Evolutionary conservation across 139 green algal genomes (phyloP).

Genomic region (Micractinium sp.): DNA sequence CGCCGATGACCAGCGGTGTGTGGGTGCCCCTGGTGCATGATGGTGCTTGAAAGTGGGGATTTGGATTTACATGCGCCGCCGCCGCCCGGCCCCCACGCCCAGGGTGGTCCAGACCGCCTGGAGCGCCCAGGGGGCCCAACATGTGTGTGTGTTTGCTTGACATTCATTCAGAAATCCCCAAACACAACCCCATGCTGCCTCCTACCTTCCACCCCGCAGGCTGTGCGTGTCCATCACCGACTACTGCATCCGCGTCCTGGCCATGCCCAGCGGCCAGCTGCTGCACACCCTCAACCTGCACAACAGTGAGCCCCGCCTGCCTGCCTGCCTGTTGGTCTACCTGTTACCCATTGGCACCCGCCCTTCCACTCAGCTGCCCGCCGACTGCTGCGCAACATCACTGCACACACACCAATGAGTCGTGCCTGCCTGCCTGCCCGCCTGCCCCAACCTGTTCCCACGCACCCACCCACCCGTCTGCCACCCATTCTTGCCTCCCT

Average conservation of each 20-base stretch:
- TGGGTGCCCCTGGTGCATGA: background rate
- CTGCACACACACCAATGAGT: background rate
- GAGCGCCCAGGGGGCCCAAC: too few species aligned
- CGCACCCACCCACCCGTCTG: background rate
- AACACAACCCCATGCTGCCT: too few species aligned
- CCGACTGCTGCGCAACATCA: background rate
- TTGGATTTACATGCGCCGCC: too few species aligned
- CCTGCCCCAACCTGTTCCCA: background rate
- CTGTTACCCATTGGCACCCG: background rate
- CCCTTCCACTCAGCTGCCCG: background rate
- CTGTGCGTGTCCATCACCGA: constrained; percentile 66
- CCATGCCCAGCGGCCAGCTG: constrained; percentile 32
- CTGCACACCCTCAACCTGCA: constrained; percentile 60
- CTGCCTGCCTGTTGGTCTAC: background rate
- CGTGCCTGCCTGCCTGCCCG: background rate
- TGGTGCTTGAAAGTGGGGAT: background rate
- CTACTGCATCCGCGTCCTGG: constrained; percentile 65
- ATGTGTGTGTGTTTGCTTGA: too few species aligned
- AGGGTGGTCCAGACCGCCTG: too few species aligned
- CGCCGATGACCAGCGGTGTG: constrained; percentile 50
- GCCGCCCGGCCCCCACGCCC: too few species aligned
- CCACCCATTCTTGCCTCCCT: background rate
- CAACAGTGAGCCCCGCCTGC: constrained; percentile 19
- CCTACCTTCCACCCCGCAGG: constrained; percentile 1
- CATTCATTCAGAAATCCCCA: background rate